phyloP scores from a whole-genome alignment of 169 alveolate species.

The Perkinsus olseni region DNA sequence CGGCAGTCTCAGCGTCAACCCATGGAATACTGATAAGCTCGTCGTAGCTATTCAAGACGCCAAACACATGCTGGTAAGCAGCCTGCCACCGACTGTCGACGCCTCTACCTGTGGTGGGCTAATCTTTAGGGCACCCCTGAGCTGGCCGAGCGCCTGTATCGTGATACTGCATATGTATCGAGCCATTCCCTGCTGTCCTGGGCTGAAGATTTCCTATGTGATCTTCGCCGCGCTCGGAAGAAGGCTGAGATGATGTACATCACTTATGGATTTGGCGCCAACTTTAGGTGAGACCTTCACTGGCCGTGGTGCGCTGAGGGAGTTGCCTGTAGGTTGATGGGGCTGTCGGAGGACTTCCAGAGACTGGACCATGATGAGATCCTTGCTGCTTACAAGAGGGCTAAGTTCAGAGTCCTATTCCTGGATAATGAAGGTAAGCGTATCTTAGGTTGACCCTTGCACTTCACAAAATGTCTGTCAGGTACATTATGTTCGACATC shows the following conservation, averaged over 20 bases:
- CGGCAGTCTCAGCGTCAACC: background rate
- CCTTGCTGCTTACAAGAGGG: background rate
- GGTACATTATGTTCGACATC: background rate
- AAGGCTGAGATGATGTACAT: constrained; percentile 44
- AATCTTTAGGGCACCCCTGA: background rate
- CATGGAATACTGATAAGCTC: constrained; percentile 3
- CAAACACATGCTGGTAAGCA: background rate
- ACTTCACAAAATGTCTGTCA: background rate
- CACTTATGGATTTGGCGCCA: constrained; percentile 48
- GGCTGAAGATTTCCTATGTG: constrained; percentile 47
- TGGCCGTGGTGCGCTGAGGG: background rate
- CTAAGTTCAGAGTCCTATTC: background rate
- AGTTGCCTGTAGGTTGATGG: background rate
- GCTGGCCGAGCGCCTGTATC: background rate
- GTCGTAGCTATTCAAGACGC: background rate
- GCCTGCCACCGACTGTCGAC: no score
- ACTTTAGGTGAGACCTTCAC: background rate
- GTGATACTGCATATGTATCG: background rate
- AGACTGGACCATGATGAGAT: background rate
- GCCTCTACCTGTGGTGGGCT: no score
- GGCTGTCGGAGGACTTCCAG: background rate
- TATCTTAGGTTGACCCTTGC: background rate
- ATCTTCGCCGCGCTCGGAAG: constrained; percentile 52
- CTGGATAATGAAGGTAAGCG: background rate
- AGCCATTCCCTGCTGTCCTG: background rate